Percentiles rank a stretch among this genome's conserved stretches.
Evolutionary conservation across 495 filamentous ascomycete genomes (phyloP).

Genomic region (Penicillium fimorum): DNA sequence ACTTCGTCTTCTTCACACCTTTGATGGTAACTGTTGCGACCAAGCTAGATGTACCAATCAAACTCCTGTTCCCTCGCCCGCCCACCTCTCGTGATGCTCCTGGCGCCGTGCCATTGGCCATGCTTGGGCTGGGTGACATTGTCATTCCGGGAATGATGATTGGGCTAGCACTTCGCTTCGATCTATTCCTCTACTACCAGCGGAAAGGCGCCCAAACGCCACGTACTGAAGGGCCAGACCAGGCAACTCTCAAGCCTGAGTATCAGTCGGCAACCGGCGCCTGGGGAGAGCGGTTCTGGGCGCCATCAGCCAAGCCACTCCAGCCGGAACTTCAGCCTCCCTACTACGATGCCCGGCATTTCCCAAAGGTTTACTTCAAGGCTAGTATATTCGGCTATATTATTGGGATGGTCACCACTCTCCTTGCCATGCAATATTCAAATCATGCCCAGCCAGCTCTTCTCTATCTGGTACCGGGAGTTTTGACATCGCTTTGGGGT

Average conservation of each 20-base stretch:
- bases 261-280: conserved; percentile 61
- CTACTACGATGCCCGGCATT: conserved; percentile 48
- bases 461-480: conserved; percentile 88
- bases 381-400: conserved; percentile 77
- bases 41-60: conserved; percentile 87
- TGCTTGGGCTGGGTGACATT: conserved; percentile 93
- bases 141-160: conserved; percentile 94
- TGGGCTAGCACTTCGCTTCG: conserved; percentile 82
- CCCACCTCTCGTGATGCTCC: conserved; percentile 38
- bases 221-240: conserved; percentile 34
- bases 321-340: conserved; percentile 37
- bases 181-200: conserved; percentile 80
- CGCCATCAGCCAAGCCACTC: conserved; percentile 30
- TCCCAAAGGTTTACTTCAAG: conserved; percentile 87
- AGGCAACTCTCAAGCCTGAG: conserved; percentile 49
- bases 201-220: conserved; percentile 48
- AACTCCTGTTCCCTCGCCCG: conserved; percentile 80
- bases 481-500: conserved; percentile 73
- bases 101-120: conserved; percentile 55
- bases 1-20: conserved; percentile 96
- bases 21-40: conserved; percentile 96
- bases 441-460: conserved; percentile 87
- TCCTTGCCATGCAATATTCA: conserved; percentile 73
- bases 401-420: conserved; percentile 72
- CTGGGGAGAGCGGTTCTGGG: conserved; percentile 91